Percentiles rank a stretch among this genome's conserved stretches.
Evolutionary conservation across 23 red algal species (phyloP).

Genomic region (Rhodosorus marinus): DNA sequence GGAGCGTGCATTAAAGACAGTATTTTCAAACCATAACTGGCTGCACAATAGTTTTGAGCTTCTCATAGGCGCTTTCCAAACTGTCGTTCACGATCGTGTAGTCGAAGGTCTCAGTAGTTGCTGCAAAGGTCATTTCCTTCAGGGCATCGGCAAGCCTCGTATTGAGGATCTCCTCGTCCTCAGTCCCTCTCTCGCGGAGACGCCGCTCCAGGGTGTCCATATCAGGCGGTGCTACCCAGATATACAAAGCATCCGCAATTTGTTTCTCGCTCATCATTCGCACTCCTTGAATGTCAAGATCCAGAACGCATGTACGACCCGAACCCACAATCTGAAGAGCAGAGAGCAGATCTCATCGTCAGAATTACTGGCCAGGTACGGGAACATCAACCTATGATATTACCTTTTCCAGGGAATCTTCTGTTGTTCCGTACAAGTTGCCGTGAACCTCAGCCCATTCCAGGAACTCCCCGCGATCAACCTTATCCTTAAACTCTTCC

Average conservation of each 20-base stretch:
- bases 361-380: not conserved
- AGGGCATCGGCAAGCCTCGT: slow-evolving; percentile 38
- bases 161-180: slow-evolving; percentile 29
- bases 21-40: no score
- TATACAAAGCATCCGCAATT: not conserved
- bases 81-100: slow-evolving; percentile 61
- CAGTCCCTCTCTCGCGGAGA: slow-evolving; percentile 47
- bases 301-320: slow-evolving; percentile 41
- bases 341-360: not conserved
- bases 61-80: slow-evolving; percentile 24
- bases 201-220: slow-evolving; percentile 42
- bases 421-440: slow-evolving; percentile 78
- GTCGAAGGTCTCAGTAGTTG: slow-evolving; percentile 53
- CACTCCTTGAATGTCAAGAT: slow-evolving; percentile 84
- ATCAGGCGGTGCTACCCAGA: slow-evolving; percentile 83
- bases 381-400: not conserved
- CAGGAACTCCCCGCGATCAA: slow-evolving; percentile 46
- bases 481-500: slow-evolving; percentile 34
- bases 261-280: slow-evolving; percentile 4
- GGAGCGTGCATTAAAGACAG: no score
- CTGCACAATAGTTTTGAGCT: slow-evolving; percentile 24
- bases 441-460: slow-evolving; percentile 87
- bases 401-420: slow-evolving; percentile 38
- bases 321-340: not conserved
- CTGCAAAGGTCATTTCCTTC: slow-evolving; percentile 59